Conservation (phyloP, 1,284 basidiomycete species). For the Ustilago nuda region DNA sequence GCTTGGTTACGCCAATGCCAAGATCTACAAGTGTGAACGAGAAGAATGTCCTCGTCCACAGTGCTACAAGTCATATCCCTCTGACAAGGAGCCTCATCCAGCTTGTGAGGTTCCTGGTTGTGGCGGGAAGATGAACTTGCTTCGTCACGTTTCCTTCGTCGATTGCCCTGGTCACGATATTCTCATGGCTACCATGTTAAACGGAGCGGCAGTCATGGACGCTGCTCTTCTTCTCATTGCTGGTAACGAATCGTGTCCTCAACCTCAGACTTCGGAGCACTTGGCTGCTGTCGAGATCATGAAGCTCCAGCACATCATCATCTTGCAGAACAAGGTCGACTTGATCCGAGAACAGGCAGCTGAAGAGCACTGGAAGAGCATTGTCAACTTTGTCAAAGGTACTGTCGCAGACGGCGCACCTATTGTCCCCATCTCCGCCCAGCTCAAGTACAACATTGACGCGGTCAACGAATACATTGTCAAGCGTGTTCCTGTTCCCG, state of each 20-base stretch:
- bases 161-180: conserved; percentile 75
- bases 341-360: conserved; percentile 67
- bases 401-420: conserved; percentile 96
- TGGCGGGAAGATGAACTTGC: conserved; percentile 86
- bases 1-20: conserved; percentile 96
- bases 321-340: conserved; percentile 77
- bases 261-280: conserved; percentile 98
- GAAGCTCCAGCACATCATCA: conserved; percentile 98
- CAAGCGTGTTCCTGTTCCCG: conserved; percentile 92
- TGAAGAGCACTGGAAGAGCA: conserved; percentile 68
- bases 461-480: conserved; percentile 99
- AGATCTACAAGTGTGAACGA: conserved; percentile 99
- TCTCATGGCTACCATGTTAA: conserved; percentile 99
- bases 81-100: conserved; percentile 91
- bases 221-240: conserved; percentile 94
- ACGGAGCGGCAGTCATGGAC: conserved; percentile 99
- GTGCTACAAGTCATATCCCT: conserved; percentile 92
- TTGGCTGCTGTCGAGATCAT: conserved; percentile 98
- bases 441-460: conserved; percentile 98
- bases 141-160: conserved; percentile 87
- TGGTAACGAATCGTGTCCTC: conserved; percentile 97
- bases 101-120: conserved; percentile 94
- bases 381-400: conserved; percentile 71
- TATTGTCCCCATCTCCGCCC: conserved; percentile 97
- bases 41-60: conserved; percentile 90